Percentiles rank a stretch among this genome's conserved stretches.
Evolutionary conservation across 768 basidiomycete genomes (phyloP).

Genomic region (Boletus bicolor): DNA sequence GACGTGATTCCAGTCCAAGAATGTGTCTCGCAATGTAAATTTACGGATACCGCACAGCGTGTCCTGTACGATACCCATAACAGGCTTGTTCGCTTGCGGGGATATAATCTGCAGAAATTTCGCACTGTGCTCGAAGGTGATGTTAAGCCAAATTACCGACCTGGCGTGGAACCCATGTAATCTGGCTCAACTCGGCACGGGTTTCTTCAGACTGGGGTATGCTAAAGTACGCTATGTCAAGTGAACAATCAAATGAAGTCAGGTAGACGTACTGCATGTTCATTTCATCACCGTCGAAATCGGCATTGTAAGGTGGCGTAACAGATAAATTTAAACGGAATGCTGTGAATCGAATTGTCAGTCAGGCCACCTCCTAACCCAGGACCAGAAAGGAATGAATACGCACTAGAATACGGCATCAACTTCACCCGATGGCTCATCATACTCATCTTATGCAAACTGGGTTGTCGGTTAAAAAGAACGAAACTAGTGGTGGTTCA

Average conservation of each 20-base stretch:
- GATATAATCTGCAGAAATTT: conserved; percentile 77
- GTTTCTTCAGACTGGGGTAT: conserved; percentile 99
- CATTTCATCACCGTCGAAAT: conserved; percentile 99
- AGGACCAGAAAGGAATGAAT: neutral
- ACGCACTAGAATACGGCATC: conserved; percentile 97
- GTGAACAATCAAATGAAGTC: neutral
- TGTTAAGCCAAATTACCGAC: conserved; percentile 37
- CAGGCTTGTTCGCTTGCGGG: conserved; percentile 98
- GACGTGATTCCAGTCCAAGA: conserved; percentile 92
- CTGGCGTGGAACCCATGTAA: conserved; percentile 98
- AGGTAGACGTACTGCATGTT: conserved; percentile 90
- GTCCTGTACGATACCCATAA: conserved; percentile 99
- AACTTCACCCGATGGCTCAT: conserved; percentile 97
- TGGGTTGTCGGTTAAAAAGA: conserved; percentile 97
- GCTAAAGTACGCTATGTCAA: conserved; percentile 39
- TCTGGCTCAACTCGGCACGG: conserved; percentile 94
- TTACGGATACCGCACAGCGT: conserved; percentile 97
- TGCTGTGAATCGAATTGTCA: conserved; percentile 45
- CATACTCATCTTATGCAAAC: conserved; percentile 99
- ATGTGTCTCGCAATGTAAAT: conserved; percentile 92
- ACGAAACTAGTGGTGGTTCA: conserved; percentile 16
- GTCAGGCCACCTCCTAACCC: neutral
- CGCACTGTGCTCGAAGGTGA: neutral
- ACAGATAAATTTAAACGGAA: conserved; percentile 98
- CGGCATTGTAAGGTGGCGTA: conserved; percentile 98